Conservation (phyloP, 768 basidiomycete genomes). For the Melanogaster broomeanus region DNA sequence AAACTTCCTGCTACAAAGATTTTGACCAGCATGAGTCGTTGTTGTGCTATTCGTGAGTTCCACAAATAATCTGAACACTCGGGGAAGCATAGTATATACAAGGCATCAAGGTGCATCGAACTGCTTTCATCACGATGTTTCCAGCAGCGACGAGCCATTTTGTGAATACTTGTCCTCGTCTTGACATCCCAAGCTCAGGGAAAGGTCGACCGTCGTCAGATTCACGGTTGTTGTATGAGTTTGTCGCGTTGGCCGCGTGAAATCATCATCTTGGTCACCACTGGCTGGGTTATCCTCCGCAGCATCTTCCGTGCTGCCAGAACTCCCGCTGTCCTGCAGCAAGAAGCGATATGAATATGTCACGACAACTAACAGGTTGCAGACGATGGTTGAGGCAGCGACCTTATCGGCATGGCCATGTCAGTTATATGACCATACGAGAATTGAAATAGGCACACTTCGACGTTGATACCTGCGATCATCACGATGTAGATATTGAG, state of each 20-base stretch:
- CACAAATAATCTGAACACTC: too few species aligned
- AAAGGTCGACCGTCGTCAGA: slow-evolving; percentile 13
- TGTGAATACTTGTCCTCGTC: neutral
- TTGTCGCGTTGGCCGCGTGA: slow-evolving; percentile 2
- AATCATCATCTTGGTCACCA: slow-evolving; percentile 25
- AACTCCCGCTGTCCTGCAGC: neutral
- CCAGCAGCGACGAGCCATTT: neutral
- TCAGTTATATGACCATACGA: neutral
- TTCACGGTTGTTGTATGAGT: neutral
- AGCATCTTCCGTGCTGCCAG: neutral
- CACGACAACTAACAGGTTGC: slow-evolving; percentile 25
- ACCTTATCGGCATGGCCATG: slow-evolving; percentile 6
- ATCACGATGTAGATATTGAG: slow-evolving; percentile 2
- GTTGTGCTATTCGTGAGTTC: too few species aligned
- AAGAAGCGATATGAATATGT: slow-evolving; percentile 16
- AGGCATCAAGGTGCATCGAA: too few species aligned
- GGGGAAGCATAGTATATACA: too few species aligned
- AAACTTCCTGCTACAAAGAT: too few species aligned
- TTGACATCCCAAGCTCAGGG: neutral
- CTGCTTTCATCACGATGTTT: neutral
- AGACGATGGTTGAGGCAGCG: slow-evolving; percentile 17
- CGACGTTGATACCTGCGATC: slow-evolving; percentile 14
- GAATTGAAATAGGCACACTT: slow-evolving; percentile 9
- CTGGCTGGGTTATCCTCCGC: neutral
- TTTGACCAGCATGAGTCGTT: too few species aligned